These are phyloP conservation scores for Suhomyces coccinellae DNA, from an alignment of 1,139 yeast genomes.

Conservation along the genomic window DNA sequence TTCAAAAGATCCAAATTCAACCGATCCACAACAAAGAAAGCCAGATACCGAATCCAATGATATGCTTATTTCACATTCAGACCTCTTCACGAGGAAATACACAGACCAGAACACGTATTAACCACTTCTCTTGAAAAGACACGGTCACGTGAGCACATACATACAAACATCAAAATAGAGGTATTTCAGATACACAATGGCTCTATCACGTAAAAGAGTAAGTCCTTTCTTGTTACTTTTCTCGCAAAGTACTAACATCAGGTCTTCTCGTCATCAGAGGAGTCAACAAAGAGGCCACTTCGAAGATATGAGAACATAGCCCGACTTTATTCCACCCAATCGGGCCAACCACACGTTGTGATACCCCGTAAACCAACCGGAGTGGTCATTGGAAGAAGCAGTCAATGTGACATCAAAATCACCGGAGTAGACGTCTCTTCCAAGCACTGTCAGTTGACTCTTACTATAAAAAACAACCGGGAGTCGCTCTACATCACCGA, in stretches of 20 bases:
- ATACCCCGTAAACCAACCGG: slow-evolving; percentile 38
- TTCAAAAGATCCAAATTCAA: no score
- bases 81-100: not conserved
- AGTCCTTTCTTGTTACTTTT: slow-evolving; percentile 16
- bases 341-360: slow-evolving; percentile 33
- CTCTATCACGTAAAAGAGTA: slow-evolving; percentile 43
- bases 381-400: slow-evolving; percentile 57
- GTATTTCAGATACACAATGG: slow-evolving; percentile 23
- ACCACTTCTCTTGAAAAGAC: no score
- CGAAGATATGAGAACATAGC: slow-evolving; percentile 22
- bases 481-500: slow-evolving; percentile 56
- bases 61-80: slow-evolving; percentile 16
- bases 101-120: not conserved
- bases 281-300: slow-evolving; percentile 21
- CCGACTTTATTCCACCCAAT: slow-evolving; percentile 35
- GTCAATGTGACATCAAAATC: slow-evolving; percentile 58
- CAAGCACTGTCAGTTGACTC: slow-evolving; percentile 56
- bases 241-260: slow-evolving; percentile 1
- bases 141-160: not conserved
- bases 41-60: no score
- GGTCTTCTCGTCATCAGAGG: slow-evolving; percentile 1
- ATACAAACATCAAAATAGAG: not conserved
- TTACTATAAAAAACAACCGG: slow-evolving; percentile 36
- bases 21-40: no score
- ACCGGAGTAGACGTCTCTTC: slow-evolving; percentile 66